phyloP scores from a whole-genome alignment of 2,329 filamentous ascomycete genomes.

The Alternaria triticimaculans region DNA sequence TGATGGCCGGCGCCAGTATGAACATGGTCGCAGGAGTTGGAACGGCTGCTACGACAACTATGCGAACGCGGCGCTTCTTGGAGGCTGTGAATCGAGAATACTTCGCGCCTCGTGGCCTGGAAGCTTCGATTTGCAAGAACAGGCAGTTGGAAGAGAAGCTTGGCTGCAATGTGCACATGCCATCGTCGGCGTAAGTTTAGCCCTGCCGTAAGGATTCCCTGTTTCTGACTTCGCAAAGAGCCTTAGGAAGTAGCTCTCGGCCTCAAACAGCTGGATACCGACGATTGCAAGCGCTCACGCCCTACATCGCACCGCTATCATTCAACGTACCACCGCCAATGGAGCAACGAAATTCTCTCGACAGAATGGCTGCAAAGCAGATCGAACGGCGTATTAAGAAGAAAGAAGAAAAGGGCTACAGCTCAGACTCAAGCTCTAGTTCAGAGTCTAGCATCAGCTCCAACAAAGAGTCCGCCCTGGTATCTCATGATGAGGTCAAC shows the following conservation, averaged over 20 bases:
- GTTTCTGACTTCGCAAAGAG: background rate
- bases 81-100: background rate
- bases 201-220: background rate
- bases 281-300: background rate
- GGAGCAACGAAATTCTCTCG: background rate
- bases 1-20: background rate
- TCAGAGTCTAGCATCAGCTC: background rate
- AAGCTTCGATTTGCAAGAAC: background rate
- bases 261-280: background rate
- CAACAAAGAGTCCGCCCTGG: background rate
- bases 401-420: background rate
- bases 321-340: background rate
- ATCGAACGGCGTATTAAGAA: background rate
- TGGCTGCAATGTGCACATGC: background rate
- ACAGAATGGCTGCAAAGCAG: background rate
- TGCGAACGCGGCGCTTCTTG: background rate
- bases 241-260: background rate
- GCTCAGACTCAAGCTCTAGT: background rate
- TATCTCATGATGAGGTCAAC: background rate
- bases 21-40: background rate
- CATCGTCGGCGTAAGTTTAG: background rate
- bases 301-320: background rate
- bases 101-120: background rate
- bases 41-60: background rate
- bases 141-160: background rate